Base-by-base conservation (phyloP, 2,329 filamentous ascomycete genomes). In the Pseudonectria buxi region DNA sequence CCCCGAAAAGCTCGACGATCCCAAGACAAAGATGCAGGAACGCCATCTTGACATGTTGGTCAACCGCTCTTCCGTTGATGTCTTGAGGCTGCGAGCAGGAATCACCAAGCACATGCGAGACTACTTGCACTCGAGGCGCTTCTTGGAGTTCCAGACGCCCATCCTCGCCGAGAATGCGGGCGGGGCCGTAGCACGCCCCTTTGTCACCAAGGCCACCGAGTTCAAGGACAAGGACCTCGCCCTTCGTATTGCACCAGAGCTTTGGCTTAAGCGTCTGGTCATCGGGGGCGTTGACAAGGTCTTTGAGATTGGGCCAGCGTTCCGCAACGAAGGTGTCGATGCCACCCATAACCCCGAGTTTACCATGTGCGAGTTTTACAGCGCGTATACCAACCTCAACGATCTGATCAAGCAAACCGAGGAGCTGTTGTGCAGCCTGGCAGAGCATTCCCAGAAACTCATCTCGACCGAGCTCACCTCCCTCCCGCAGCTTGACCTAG, bases 331-430 rank as follows among this genome's bases (percentile, higher is more conserved):
- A 65, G 86, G 87, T 59, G 65, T 95, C 25, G 89, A 95, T 58
- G 76, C 75, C 22, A 95, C 87, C 0, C 92, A 98, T 58, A 98
- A 98, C 55, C 90, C 92, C 0, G 92, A 98, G 57, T 98, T 96
- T 63, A 92, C 86, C 29, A 96, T 86, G 41, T 96, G 90, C 68
- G 92, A 98, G 63, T 96, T 95, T 64, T 98, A 98, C 63, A 81
- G 84, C 42, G 82, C 89, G 3, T 94, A 89, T 53, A 79, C 83
- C 41, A 84, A 82, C 45, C 72, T 95, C 0, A 67, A 79, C 25
- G 76, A 85, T 28, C 67, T 96, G 33, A 88, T 94, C 54, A 56
- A 61, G 14, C 76, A 80, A 56, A 96, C 90, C 1, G 84, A 92
- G 57, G 65, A 71, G 11, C 62, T 96, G 31, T 62, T 95, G 24